A percentile compares a stretch with the other conserved stretches of the same genome.
These are phyloP conservation scores for Zygosaccharomyces siamensis DNA, from an alignment of 805 yeast species.

Conservation along the genomic window DNA sequence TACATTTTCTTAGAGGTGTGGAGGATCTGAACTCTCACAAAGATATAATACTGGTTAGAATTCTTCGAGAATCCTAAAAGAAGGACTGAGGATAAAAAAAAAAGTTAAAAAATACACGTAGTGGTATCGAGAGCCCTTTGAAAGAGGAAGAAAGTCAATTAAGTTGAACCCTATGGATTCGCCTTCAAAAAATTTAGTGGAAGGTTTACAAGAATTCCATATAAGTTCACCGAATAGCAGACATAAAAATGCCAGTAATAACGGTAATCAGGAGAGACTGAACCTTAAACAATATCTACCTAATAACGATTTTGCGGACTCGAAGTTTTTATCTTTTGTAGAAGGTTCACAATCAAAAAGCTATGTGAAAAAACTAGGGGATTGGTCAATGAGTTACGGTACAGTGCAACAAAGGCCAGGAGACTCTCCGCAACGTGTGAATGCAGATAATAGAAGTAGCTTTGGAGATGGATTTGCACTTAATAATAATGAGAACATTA, in stretches of 20 bases:
- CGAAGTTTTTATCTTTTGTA: constrained; percentile 14
- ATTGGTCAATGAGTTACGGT: constrained; percentile 26
- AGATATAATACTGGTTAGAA: constrained; percentile 1
- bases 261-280: constrained; percentile 1
- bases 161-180: constrained; percentile 11
- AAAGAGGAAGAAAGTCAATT: background rate
- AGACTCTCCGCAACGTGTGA: constrained; percentile 8
- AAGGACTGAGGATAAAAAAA: background rate
- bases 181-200: constrained; percentile 17
- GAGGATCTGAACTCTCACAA: constrained; percentile 6
- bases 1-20: constrained; percentile 4
- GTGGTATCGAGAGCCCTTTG: too few relatives aligned
- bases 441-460: background rate
- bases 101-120: background rate
- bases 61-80: background rate
- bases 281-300: constrained; percentile 16
- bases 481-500: background rate
- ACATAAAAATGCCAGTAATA: too few relatives aligned
- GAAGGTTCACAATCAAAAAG: constrained; percentile 14
- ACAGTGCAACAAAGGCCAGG: constrained; percentile 21
- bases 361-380: constrained; percentile 19
- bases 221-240: constrained; percentile 18
- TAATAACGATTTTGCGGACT: constrained; percentile 20
- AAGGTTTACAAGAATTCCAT: constrained; percentile 24
- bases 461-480: constrained; percentile 3